Conservation (phyloP, 2,329 filamentous ascomycete genomes). For the Thielaviopsis ethacetica region DNA sequence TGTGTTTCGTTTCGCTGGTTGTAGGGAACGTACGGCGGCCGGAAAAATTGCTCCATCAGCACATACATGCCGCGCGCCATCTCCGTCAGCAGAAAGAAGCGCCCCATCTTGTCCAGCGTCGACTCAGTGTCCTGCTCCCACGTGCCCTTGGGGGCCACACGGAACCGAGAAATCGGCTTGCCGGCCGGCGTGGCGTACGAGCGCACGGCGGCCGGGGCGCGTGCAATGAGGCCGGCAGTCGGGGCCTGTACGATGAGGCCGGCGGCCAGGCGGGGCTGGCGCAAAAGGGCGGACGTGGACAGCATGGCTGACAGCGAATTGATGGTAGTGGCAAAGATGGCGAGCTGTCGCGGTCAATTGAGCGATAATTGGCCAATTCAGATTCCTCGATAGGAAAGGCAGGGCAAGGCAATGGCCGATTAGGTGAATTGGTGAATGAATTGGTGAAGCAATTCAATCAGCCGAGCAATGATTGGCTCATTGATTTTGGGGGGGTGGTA, state of each 20-base stretch:
- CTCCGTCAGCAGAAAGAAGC: conserved; percentile 91
- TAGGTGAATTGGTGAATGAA: too few relatives aligned
- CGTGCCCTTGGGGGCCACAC: conserved; percentile 52
- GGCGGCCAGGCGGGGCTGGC: not conserved
- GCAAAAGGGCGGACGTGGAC: not conserved
- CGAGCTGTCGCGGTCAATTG: too few relatives aligned
- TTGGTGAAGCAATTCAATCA: too few relatives aligned
- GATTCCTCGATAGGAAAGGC: too few relatives aligned
- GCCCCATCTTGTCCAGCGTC: conserved; percentile 67
- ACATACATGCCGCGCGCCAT: conserved; percentile 98
- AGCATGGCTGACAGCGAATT: too few relatives aligned
- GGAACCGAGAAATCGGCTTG: conserved; percentile 65
- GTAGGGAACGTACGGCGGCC: conserved; percentile 52
- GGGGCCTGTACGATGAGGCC: not conserved
- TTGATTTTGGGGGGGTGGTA: too few relatives aligned
- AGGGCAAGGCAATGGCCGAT: too few relatives aligned
- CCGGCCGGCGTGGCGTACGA: conserved; percentile 55
- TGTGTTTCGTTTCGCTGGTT: too few relatives aligned
- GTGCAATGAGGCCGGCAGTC: not conserved
- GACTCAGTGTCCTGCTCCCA: conserved; percentile 72
- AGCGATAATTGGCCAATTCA: too few relatives aligned
- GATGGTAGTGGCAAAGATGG: too few relatives aligned
- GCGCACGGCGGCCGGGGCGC: conserved; percentile 14
- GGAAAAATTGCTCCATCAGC: conserved; percentile 92
- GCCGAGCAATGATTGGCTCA: too few relatives aligned